Evolutionary conservation across 2,329 filamentous ascomycete genomes (phyloP).

Genomic region (Fusarium sp.): DNA sequence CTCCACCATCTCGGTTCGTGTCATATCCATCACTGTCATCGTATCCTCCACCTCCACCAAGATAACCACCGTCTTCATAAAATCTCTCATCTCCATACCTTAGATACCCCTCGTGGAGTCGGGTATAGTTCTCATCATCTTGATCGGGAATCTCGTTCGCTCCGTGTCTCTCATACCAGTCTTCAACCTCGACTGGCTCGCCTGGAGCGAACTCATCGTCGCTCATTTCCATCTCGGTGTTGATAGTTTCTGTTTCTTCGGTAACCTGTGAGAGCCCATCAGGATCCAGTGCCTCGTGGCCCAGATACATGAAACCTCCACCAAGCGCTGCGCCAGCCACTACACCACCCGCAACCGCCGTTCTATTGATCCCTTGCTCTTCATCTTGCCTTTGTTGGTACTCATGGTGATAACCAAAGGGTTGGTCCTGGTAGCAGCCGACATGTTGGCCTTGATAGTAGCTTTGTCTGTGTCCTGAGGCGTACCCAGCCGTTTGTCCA

Average conservation of each 20-base stretch:
- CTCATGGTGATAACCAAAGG: not conserved
- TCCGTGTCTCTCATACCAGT: not conserved
- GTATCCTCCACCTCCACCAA: not conserved
- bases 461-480: not conserved
- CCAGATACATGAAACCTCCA: slow-evolving; percentile 1
- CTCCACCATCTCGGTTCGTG: not conserved
- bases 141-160: not conserved
- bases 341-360: not conserved
- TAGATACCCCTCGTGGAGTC: not conserved
- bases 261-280: not conserved
- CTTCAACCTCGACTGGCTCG: not conserved
- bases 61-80: not conserved
- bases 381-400: not conserved
- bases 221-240: not conserved
- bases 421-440: slow-evolving; percentile 2
- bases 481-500: not conserved
- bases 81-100: not conserved
- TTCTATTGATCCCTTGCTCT: not conserved
- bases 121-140: not conserved
- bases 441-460: not conserved
- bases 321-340: not conserved
- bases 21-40: slow-evolving; percentile 3
- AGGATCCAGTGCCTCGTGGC: not conserved
- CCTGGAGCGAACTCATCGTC: not conserved
- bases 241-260: not conserved